phyloP scores from a whole-genome alignment of 164 flowering plant species.

The Stephania cephalantha region DNA sequence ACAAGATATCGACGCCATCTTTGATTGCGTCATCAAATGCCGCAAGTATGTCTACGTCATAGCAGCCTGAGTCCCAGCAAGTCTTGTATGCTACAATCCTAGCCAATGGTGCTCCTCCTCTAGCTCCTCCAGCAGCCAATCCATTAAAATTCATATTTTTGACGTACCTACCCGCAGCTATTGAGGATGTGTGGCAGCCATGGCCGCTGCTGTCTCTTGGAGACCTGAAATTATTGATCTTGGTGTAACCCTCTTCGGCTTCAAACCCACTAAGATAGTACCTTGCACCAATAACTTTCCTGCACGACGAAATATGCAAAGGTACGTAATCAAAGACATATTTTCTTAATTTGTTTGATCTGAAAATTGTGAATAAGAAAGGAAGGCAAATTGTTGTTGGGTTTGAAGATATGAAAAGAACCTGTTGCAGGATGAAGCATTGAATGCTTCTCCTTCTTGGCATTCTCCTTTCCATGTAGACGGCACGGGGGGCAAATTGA shows the following conservation, averaged over 20 bases:
- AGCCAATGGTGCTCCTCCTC: conserved; percentile 84
- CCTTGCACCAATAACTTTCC: conserved; percentile 83
- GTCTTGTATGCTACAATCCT: conserved; percentile 77
- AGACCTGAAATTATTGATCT: conserved; percentile 40
- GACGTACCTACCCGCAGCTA: conserved; percentile 73
- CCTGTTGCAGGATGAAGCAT: conserved; percentile 78
- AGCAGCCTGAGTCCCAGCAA: conserved; percentile 81
- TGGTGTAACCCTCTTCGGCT: conserved; percentile 44
- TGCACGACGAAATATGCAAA: conserved; percentile 10
- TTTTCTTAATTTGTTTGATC: not conserved
- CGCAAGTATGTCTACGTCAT: conserved; percentile 70
- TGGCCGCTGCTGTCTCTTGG: conserved; percentile 78
- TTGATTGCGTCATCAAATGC: conserved; percentile 83
- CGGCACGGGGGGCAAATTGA: conserved; percentile 68
- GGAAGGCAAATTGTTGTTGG: not conserved
- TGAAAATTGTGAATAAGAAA: not conserved
- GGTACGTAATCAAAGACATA: not conserved
- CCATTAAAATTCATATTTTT: conserved; percentile 53
- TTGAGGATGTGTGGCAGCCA: conserved; percentile 89
- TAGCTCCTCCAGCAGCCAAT: conserved; percentile 65
- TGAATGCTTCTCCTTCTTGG: conserved; percentile 67
- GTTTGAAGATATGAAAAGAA: conserved; percentile 12
- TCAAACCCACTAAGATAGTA: conserved; percentile 56
- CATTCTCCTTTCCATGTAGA: conserved; percentile 65
- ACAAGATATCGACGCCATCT: conserved; percentile 70